phyloP scores from a whole-genome alignment of 1,139 yeast genomes.

The Candida glucosophila region DNA sequence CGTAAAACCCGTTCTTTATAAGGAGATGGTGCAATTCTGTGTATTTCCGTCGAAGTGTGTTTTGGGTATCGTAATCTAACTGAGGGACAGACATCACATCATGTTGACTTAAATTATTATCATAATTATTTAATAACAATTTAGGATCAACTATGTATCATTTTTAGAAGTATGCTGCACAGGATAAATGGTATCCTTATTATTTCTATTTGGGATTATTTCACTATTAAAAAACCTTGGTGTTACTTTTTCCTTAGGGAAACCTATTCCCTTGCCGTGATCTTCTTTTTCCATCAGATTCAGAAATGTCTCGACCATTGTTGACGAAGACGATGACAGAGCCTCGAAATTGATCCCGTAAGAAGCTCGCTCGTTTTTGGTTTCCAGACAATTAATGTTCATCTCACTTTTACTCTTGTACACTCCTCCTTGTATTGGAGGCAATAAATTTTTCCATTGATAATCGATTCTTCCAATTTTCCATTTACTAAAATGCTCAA shows the following conservation, averaged over 20 bases:
- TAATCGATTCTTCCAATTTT: conserved; percentile 54
- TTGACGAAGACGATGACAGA: no score
- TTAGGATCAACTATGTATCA: conserved; percentile 53
- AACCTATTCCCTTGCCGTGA: conserved; percentile 25
- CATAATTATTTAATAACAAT: conserved; percentile 46
- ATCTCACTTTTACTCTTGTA: conserved; percentile 15
- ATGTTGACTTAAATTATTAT: conserved; percentile 40
- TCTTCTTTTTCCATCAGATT: conserved; percentile 1
- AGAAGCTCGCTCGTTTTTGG: no score
- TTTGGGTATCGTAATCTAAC: conserved; percentile 62
- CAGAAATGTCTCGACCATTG: no score
- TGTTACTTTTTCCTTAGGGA: conserved; percentile 24
- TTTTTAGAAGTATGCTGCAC: no score
- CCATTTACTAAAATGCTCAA: conserved; percentile 42
- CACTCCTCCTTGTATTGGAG: conserved; percentile 83
- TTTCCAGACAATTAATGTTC: no score
- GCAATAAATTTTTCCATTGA: conserved; percentile 66
- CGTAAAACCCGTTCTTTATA: conserved; percentile 51
- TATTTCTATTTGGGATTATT: no score
- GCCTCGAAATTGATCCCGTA: no score
- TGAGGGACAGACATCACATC: conserved; percentile 54
- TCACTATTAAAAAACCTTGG: no score
- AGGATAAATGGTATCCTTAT: no score
- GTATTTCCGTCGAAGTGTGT: conserved; percentile 46
- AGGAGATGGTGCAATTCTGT: conserved; percentile 50